Evolutionary conservation across 306 rosid species (phyloP).

Genomic region (Phaseolus lunatus): DNA sequence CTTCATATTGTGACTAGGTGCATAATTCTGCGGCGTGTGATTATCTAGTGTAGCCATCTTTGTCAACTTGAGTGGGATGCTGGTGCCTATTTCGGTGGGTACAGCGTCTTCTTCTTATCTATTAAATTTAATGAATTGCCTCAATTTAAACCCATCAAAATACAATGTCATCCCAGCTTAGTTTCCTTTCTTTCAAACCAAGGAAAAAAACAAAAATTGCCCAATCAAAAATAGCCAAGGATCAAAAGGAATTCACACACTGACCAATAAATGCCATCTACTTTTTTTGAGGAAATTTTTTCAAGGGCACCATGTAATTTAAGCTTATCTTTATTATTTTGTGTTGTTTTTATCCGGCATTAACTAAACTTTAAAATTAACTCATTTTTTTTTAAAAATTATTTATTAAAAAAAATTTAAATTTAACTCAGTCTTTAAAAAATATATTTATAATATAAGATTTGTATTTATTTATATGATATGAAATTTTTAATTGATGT

Average conservation of each 20-base stretch:
- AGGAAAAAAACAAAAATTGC: background rate
- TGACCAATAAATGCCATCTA: background rate
- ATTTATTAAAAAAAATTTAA: no score
- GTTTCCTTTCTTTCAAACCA: background rate
- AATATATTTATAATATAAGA: no score
- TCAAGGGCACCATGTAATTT: background rate
- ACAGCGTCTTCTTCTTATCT: slow-evolving; percentile 29
- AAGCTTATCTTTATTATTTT: background rate
- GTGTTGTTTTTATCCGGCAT: background rate
- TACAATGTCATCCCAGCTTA: background rate
- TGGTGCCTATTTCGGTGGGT: slow-evolving; percentile 1
- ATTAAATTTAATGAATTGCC: background rate
- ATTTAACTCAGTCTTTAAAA: no score
- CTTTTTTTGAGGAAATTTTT: background rate
- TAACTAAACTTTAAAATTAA: no score
- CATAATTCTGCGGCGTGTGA: background rate
- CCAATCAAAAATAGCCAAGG: background rate
- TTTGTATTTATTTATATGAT: no score
- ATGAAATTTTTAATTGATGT: no score
- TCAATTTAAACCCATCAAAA: slow-evolving; percentile 24
- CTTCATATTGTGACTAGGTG: background rate
- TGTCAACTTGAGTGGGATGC: slow-evolving; percentile 9
- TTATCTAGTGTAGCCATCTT: no score
- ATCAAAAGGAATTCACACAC: background rate
- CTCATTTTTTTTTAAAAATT: no score